phyloP scores from a whole-genome alignment of 306 rosid genomes.

The Castanea mollissima region DNA sequence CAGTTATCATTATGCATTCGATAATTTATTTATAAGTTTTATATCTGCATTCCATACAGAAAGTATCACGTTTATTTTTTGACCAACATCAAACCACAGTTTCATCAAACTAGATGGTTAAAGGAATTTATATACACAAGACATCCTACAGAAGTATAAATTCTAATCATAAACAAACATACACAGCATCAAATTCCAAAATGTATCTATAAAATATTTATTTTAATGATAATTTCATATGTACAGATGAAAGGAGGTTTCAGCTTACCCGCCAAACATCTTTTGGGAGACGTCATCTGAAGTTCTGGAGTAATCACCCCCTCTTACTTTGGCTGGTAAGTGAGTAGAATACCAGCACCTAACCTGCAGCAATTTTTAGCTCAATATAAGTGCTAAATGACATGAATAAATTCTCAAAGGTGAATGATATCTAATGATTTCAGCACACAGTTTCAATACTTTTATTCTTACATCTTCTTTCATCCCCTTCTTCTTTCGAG shows the following conservation, averaged over 20 bases:
- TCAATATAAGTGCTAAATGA: background rate
- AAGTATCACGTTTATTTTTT: background rate
- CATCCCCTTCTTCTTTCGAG: background rate
- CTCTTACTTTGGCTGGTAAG: slow-evolving; percentile 63
- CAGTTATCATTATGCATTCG: background rate
- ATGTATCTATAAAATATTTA: background rate
- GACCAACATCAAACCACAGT: background rate
- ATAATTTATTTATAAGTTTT: too few species aligned
- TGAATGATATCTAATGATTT: background rate
- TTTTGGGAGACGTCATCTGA: slow-evolving; percentile 57
- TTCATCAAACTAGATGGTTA: background rate
- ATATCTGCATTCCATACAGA: background rate
- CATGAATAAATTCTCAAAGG: background rate
- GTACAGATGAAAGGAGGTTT: slow-evolving; percentile 62
- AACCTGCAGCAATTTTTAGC: background rate
- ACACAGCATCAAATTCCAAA: background rate
- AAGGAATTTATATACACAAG: background rate
- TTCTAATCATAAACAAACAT: background rate
- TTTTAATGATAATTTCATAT: background rate
- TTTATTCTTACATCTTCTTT: background rate
- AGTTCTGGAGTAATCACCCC: slow-evolving; percentile 44
- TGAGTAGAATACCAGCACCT: slow-evolving; percentile 12
- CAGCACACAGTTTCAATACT: background rate
- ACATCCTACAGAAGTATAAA: background rate
- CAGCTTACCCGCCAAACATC: slow-evolving; percentile 45